Base-by-base conservation (phyloP, 164 flowering plant species). In the Santalum album region DNA sequence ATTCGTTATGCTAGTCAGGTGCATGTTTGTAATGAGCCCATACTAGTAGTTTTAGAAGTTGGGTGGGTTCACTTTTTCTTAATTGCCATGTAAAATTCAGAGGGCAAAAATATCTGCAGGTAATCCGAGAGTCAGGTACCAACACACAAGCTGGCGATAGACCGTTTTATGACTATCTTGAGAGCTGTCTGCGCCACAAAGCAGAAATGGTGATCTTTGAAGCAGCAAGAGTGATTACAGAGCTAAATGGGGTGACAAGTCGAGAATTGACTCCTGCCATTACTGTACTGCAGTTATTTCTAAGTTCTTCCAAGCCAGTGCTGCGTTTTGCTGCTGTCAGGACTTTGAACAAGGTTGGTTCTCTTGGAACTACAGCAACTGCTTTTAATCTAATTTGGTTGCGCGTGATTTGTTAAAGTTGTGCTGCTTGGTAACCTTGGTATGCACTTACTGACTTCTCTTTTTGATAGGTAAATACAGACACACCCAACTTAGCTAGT, bases 171-270 rank as follows among this genome's bases (percentile, higher is more conserved):
- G 98, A 91, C 67, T 91, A 71, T 75, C 84, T 91, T 26, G 98
- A 91, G 63, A 68, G 87, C 63, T 88, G 98, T 69, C 79, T 91
- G 44, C 89, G 98, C 29, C 95, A 91, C 76, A 91, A 91, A 75
- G 90, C 98, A 53, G 98, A 91, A 66, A 89, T 88, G 98, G 96
- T 91, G 66, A 91, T 89, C 61, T 81, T 91, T 74, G 98, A 91
- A 68, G 96, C 98, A 65, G 96, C 98, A 39, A 77, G 88, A 65
- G 96, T 94, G 54, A 91, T 91, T 54, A 88, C 96, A 40, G 96
- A 88, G 75, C 77, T 91, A 17, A 80, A 59, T 67, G 85, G 88
- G 57, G 98, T 89, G 39, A 81, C 90, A 56, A 79, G 70, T 60
- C 72, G 96, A 39, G 98, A 91, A 71, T 36, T 91, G 62, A 86